Base-by-base conservation (phyloP, 2,329 filamentous ascomycete species). In the Lasiodiplodia hormozganensis region DNA sequence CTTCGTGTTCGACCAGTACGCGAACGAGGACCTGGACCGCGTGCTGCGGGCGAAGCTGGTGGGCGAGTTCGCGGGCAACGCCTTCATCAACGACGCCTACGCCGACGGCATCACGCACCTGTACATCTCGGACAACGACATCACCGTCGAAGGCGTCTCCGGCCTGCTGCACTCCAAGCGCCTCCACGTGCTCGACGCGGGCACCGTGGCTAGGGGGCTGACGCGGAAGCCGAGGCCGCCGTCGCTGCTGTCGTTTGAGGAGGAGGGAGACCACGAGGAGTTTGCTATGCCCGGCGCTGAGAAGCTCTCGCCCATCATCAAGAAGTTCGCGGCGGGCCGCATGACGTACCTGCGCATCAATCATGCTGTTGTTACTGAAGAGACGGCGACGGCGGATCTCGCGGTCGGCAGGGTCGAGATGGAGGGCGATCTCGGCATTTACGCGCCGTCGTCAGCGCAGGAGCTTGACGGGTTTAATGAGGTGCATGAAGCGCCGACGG, bases 71-170 rank as follows among this genome's bases (percentile, higher is more conserved):
- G 82, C 86, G 18, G 84, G 83, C 11, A 82, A 84, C 62, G 82
- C 87, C 36, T 83, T 85, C 47, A 83, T 89, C 34, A 87, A 89
- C 71, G 83, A 87, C 70, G 78, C 85, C 1, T 81, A 84, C 25
- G 81, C 85, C 72, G 78, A 80, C 11, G 88, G 88, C 2, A 83
- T 89, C 47, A 89, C 87, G 0, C 87, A 90, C 76, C 77, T 90
- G 2, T 88, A 87, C 72, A 82, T 89, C 16, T 82, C 87, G 3
- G 82, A 83, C 8, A 90, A 89, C 68, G 72, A 78, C 3, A 74
- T 89, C 5, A 87, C 85, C 1, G 82, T 86, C 0, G 86, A 88
- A 73, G 87, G 86, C 0, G 77, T 87, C 6, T 85, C 84, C 3
- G 84, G 82, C 18, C 77, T 89, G 5, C 72, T 89, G 12, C 77